Evolutionary conservation across 1,284 basidiomycete genomes (phyloP), one percentile per base, ranked within the genome.

Genomic region (Sanguinoderma infundibulare): DNA sequence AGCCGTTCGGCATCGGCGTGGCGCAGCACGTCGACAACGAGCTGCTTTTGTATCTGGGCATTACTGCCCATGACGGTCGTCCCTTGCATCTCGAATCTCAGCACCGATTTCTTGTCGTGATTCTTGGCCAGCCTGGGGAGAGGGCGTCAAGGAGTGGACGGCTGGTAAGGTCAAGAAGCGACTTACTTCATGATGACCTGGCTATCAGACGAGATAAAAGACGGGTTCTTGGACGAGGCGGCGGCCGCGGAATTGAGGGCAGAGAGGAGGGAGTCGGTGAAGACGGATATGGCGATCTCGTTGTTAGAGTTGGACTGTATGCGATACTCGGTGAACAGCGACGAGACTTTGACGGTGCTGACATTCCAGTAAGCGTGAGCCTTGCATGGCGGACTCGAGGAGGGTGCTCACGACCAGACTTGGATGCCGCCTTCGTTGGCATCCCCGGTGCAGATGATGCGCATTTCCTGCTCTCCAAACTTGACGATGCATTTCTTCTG

Each of bases 221-320:
- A 53, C 20, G 57, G 51, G 3, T 63, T 63, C 14, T 65, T 57
- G 2, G 65, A 53, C 0, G 69, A 65, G 1, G 73, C 67, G 0
- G 68, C 63, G 0, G 74, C 65, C 0, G 89, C 87, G 2, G 91
- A 92, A 39, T 81, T 81, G 5, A 97, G 80, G 0, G 92, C 91
- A 15, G 87, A 86, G 20, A 92, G 79, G 1, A 97, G 80, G 0
- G 92, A 88, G 55, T 95, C 94, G 6, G 92, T 81, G 0, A 86
- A 79, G 22, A 94, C 75, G 34, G 84, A 79, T 59, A 96, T 78
- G 24, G 89, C 91, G 62, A 97, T 96, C 69, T 90, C 87, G 73
- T 97, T 95, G 53, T 88, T 81, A 1, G 89, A 83, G 69, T 95
- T 95, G 15, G 93, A 95, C 72, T 96, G 91, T 65, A 97, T 95